These are phyloP conservation scores for Monilinia laxa DNA, from an alignment of 2,329 filamentous ascomycete genomes.

Conservation along the genomic window DNA sequence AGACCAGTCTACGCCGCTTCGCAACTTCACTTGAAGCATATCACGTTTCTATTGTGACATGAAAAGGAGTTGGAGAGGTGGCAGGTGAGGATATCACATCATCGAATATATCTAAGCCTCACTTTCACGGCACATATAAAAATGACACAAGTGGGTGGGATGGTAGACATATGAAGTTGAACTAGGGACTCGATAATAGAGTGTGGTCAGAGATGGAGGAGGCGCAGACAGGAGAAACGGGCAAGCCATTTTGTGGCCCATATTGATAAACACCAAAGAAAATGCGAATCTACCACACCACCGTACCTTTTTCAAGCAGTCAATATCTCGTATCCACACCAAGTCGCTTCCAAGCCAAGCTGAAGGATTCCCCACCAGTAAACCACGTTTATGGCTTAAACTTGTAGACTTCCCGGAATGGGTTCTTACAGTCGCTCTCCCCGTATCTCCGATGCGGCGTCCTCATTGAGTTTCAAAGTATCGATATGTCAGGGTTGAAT, in stretches of 20 bases:
- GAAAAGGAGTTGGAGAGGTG: not conserved
- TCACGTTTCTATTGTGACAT: not conserved
- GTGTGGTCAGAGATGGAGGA: not conserved
- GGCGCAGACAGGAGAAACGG: slow-evolving; percentile 10
- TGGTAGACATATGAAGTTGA: not conserved
- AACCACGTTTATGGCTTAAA: slow-evolving; percentile 8
- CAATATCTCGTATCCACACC: slow-evolving; percentile 1
- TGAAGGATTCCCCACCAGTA: slow-evolving; percentile 7
- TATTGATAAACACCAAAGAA: not conserved
- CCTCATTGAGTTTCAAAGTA: too few species aligned
- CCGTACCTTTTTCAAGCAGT: not conserved
- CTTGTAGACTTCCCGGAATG: not conserved
- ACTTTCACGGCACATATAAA: not conserved
- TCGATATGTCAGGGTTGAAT: not conserved
- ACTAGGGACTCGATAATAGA: not conserved
- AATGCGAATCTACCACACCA: not conserved
- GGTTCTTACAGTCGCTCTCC: not conserved
- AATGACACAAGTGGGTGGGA: not conserved
- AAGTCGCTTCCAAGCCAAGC: not conserved
- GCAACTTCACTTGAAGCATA: not conserved
- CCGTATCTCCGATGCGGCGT: too few species aligned
- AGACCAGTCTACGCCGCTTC: not conserved
- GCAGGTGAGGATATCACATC: not conserved
- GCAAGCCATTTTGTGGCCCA: not conserved
- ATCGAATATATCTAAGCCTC: not conserved